These are phyloP conservation scores for Colletotrichum musae DNA, from an alignment of 2,329 filamentous ascomycete species.

Conservation along the genomic window DNA sequence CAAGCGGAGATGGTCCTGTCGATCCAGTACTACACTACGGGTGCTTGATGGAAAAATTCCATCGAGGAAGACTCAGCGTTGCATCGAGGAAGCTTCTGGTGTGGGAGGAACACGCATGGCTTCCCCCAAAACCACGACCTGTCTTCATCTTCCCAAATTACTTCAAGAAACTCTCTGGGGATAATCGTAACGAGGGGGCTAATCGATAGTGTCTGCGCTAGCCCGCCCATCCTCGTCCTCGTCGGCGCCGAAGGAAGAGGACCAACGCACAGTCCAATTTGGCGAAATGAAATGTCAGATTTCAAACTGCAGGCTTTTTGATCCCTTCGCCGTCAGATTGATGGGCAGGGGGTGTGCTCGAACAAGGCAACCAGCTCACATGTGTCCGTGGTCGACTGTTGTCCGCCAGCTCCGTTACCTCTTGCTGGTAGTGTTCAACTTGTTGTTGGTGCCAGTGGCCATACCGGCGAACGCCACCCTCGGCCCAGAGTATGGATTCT, in stretches of 20 bases:
- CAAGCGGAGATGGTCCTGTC: constrained; percentile 12
- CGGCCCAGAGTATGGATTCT: constrained; percentile 22
- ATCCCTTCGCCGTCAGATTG: neutral
- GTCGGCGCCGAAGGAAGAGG: constrained; percentile 3
- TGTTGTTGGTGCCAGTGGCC: neutral
- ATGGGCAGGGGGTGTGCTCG: neutral
- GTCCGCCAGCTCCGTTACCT: neutral
- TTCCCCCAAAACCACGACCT: neutral
- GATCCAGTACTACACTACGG: constrained; percentile 10
- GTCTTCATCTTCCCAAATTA: constrained; percentile 17
- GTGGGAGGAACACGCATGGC: neutral
- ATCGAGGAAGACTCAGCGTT: constrained; percentile 10
- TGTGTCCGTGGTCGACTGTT: constrained; percentile 10
- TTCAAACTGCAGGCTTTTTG: neutral
- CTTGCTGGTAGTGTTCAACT: neutral
- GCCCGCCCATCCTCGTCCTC: constrained; percentile 21
- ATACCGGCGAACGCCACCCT: constrained; percentile 23
- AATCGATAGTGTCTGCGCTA: constrained; percentile 29
- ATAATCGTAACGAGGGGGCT: neutral
- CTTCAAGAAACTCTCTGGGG: constrained; percentile 3
- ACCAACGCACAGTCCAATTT: constrained; percentile 18
- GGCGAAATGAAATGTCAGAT: constrained; percentile 16
- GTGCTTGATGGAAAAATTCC: constrained; percentile 6
- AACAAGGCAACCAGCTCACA: constrained; percentile 18
- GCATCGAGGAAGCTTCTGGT: constrained; percentile 11